Base-by-base conservation (phyloP, 176 grass and related monocot genomes). In the Zizania latifolia region DNA sequence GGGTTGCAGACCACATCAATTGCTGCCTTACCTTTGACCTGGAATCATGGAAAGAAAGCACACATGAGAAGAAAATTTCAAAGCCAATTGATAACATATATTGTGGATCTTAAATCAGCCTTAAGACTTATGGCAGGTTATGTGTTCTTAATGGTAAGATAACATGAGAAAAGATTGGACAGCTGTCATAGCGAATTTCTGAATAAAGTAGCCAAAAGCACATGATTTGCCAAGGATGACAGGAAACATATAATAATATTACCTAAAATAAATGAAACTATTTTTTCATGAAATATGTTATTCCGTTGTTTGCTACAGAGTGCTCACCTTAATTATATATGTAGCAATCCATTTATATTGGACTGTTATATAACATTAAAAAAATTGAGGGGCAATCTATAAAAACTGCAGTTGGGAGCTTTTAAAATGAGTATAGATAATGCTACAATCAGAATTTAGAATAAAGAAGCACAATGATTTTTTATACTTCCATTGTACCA, bases 1-100 rank as follows among this genome's bases (percentile, higher is more conserved):
- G 94, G 94, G 65, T 97, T 97, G 94, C 94, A 97, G 50, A 97
- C 94, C 43, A 97, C 94, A 77, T 93, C 94, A 70, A 97, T 97
- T 30, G 94, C 94, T 23, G 94, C 94, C 75, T 97, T 97, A 54
- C 94, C 88, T 85, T 97, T 93, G 3, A 97, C 94, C 94, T 97
- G 61, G 24, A 51, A 74, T 79, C 31, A 82, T 22, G 11, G 32
- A 23, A 82, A 79, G 10, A 78, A 39, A 37, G 24, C 7, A 14
- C 58, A 43, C 1, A 14, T 40, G 15, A 26, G 45, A 51, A 74
- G 54, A 56, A 65, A 65, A 69, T 16, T 70, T 31, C 54, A 59
- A 59, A 4, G 71, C 35, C 21, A 40, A 54, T 74, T 22, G 3
- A 59, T 58, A 62, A 22, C 35, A 27, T 38, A 73, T 74, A 46